Conservation (phyloP, 2,329 filamentous ascomycete species). For the Colletotrichum tamarilloi region DNA sequence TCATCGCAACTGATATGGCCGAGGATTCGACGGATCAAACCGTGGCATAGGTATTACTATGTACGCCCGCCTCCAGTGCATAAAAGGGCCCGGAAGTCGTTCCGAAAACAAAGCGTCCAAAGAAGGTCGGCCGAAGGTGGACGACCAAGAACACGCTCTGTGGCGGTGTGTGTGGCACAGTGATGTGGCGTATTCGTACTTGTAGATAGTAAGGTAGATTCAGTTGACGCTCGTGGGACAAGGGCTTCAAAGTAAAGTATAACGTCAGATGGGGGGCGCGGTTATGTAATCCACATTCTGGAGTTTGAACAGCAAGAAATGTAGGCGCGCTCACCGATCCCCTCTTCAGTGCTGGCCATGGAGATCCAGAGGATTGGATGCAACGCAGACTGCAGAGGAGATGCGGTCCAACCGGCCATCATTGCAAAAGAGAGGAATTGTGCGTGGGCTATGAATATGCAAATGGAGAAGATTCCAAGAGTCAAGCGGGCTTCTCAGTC, state of each 20-base stretch:
- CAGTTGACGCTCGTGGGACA: neutral
- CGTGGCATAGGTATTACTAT: neutral
- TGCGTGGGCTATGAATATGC: neutral
- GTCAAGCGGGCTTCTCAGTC: constrained; percentile 2
- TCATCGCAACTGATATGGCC: neutral
- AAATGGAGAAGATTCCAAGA: neutral
- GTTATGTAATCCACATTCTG: neutral
- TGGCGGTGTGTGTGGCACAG: neutral
- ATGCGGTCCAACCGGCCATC: neutral
- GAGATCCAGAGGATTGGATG: neutral
- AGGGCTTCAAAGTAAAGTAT: neutral
- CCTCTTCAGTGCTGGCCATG: neutral
- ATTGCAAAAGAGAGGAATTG: constrained; percentile 3
- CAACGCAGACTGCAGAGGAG: neutral
- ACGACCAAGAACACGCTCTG: neutral
- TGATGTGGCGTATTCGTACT: neutral
- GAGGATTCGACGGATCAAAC: neutral
- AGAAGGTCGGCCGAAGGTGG: neutral
- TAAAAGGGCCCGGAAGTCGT: neutral
- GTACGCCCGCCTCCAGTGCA: neutral
- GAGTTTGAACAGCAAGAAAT: neutral
- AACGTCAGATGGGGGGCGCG: neutral
- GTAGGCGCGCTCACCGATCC: neutral
- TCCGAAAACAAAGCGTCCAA: constrained; percentile 5
- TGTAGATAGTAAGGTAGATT: no score